A percentile compares a stretch with the other conserved stretches of the same genome.
These are phyloP conservation scores for Monarda citriodora DNA, from an alignment of 305 asterid genomes.

Conservation along the genomic window DNA sequence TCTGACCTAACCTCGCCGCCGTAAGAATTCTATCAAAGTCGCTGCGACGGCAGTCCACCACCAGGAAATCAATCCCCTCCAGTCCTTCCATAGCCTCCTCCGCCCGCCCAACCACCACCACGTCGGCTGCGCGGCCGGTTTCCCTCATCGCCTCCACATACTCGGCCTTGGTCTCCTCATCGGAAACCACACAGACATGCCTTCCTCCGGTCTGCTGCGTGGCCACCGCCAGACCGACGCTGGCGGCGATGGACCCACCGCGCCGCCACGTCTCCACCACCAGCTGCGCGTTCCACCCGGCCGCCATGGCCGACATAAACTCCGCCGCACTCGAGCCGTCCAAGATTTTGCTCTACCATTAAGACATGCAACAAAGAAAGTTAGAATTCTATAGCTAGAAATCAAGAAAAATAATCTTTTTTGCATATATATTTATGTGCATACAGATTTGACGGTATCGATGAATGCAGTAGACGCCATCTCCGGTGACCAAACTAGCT, in stretches of 20 bases:
- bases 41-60: slow-evolving; percentile 56
- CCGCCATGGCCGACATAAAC: slow-evolving; percentile 91
- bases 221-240: slow-evolving; percentile 81
- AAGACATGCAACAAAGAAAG: neutral
- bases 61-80: slow-evolving; percentile 75
- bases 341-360: slow-evolving; percentile 45
- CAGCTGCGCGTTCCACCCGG: slow-evolving; percentile 83
- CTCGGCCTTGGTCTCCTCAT: slow-evolving; percentile 45
- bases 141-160: slow-evolving; percentile 46
- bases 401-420: neutral
- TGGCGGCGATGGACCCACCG: slow-evolving; percentile 68
- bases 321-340: slow-evolving; percentile 78
- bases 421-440: neutral
- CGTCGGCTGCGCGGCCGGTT: slow-evolving; percentile 42
- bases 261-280: slow-evolving; percentile 86
- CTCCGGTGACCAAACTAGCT: slow-evolving; percentile 57
- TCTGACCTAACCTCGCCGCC: slow-evolving; percentile 66
- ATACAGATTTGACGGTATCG: slow-evolving; percentile 43
- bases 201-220: slow-evolving; percentile 62
- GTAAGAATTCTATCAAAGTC: slow-evolving; percentile 47
- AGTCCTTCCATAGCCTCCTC: slow-evolving; percentile 54
- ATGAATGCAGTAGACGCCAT: slow-evolving; percentile 43
- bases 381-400: neutral
- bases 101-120: slow-evolving; percentile 52
- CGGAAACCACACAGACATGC: slow-evolving; percentile 74